phyloP scores from a whole-genome alignment of 192 early-diverging fungal genomes.

The Linderina pennispora region DNA sequence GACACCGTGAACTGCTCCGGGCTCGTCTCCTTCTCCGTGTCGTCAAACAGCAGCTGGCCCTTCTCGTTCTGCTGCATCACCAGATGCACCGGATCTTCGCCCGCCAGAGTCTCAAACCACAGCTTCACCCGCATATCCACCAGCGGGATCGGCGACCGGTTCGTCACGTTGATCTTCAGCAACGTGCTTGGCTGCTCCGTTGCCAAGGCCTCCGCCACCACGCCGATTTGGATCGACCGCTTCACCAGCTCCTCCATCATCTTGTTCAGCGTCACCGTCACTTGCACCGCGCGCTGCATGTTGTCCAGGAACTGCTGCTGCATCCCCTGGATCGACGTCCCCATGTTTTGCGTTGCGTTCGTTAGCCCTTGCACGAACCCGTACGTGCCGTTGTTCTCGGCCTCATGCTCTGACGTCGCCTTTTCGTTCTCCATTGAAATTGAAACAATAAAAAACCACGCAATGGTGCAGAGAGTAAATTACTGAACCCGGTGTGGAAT shows the following conservation, averaged over 20 bases:
- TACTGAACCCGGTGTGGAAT: too few species aligned
- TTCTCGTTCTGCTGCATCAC: too few species aligned
- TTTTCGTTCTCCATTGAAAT: background rate
- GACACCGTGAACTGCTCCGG: background rate
- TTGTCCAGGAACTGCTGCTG: constrained; percentile 30
- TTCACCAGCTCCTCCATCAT: constrained; percentile 46
- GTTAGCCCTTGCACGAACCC: constrained; percentile 14
- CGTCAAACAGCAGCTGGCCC: too few species aligned
- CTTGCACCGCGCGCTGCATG: constrained; percentile 39
- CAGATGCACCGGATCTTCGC: too few species aligned
- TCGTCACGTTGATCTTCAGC: constrained; percentile 1
- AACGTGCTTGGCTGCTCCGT: background rate
- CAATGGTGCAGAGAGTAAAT: too few species aligned
- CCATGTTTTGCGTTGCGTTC: constrained; percentile 24
- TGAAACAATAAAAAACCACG: constrained; percentile 3
- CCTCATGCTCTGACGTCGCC: background rate
- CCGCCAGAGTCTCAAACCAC: constrained; percentile 6
- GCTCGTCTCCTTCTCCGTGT: background rate
- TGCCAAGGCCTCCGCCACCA: constrained; percentile 10
- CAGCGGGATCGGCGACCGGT: constrained; percentile 34
- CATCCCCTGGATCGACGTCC: constrained; percentile 35
- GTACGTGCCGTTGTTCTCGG: background rate
- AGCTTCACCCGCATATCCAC: constrained; percentile 3
- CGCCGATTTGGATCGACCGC: constrained; percentile 23
- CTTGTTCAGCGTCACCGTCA: constrained; percentile 41